Base-by-base conservation (phyloP, 257 asterid species). In the Lavandula angustifolia region DNA sequence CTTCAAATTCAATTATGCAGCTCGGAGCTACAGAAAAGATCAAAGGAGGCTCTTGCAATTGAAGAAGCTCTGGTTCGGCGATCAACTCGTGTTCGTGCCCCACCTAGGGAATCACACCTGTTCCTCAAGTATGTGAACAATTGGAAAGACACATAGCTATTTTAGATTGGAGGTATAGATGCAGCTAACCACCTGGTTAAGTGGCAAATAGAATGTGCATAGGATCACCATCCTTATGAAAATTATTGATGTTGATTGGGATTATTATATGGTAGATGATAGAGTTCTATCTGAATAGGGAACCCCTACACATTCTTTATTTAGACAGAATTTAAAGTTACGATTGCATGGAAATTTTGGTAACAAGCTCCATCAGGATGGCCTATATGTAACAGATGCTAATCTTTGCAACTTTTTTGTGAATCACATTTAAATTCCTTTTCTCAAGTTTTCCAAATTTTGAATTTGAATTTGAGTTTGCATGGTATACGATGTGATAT, bases 101-200 rank as follows among this genome's bases (percentile, higher is more conserved):
- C 96, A 47, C 85, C 90, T 1, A 69, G 82, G 79, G 95, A 87
- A 54, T 78, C 89, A 10, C 80, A 51, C 60, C 79, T 87, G 31
- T 92, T 92, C 77, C 89, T 92, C n/a, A 92, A 92, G 82, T 92
- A 92, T 63, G 87, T 78, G 55, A 92, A 92, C 95, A 87, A 83
- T 79, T 92, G 94, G 96, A 89, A 83, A 78, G 91, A 81, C 61
- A 11, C 55, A 37, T 73, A 44, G 38, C 68, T 72, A 31, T 62
- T 67, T 50, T 38, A 60, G 56, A 66, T 69, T 52, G 61, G 69
- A 67, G 73, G 73, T 80, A 70, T 12, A 66, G 62, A 63, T 53
- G 54, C 64, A 61, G 66, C 74, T 68, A 65, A 69, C 82, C 52
- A 53, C 7, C 75, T 46, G 55, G 44, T 67, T 62, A 53, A 62